These are phyloP conservation scores for Aspergillus leporis DNA, from an alignment of 495 filamentous ascomycete species.

Conservation along the genomic window DNA sequence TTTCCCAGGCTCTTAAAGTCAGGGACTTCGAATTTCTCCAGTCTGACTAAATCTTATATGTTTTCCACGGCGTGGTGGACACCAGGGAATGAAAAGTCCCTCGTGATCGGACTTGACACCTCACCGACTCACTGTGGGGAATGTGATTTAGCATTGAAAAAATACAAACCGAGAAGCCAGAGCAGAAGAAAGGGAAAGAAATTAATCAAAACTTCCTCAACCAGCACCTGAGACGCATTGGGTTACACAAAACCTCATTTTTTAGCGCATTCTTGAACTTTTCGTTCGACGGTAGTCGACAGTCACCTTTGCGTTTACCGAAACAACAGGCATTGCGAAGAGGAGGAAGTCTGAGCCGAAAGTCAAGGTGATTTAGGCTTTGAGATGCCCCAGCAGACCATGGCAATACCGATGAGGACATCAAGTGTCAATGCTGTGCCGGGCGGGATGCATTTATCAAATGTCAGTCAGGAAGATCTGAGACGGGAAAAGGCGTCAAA, in stretches of 20 bases:
- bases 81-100: background rate
- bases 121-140: slow-evolving; percentile 15
- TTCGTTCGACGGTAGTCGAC: background rate
- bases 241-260: background rate
- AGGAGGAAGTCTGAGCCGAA: background rate
- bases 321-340: background rate
- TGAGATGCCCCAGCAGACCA: slow-evolving; percentile 22
- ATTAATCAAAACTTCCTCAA: background rate
- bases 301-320: background rate
- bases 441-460: slow-evolving; percentile 15
- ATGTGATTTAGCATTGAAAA: background rate
- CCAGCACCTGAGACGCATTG: background rate
- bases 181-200: background rate
- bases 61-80: background rate
- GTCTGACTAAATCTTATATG: background rate
- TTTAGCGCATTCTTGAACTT: background rate
- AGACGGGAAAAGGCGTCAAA: slow-evolving; percentile 29
- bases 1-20: background rate
- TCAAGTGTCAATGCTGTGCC: slow-evolving; percentile 29
- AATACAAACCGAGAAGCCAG: background rate
- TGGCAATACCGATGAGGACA: slow-evolving; percentile 31
- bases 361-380: background rate
- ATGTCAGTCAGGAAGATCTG: slow-evolving; percentile 23
- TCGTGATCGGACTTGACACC: background rate
- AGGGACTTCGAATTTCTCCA: background rate